Evolutionary conservation across 257 asterid species (phyloP), one percentile per base, ranked within the genome.

Genomic region (Petunia secreta): DNA sequence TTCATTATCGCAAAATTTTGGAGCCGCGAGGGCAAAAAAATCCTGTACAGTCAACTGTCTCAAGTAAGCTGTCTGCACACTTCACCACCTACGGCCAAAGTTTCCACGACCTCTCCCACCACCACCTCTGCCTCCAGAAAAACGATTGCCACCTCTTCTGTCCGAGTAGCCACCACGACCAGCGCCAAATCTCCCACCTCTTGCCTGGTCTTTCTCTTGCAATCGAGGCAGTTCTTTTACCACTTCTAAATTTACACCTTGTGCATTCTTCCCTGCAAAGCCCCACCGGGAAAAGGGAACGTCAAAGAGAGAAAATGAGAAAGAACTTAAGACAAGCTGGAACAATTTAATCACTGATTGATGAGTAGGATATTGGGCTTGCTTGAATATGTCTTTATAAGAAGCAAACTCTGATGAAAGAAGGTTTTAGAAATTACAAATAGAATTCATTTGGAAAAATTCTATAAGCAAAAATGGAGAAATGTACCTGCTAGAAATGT

Each of bases 131-230:
- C 88, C 81, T 10, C 80, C 57, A 2, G 84, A 84, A 77, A 86
- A 82, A 57, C 84, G 53, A 82, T 52, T 85, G 46, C 91, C 80
- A 6, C 91, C 80, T 60, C 85, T 75, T 36, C 89, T 67, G 13
- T 88, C 89, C 11, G 82, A 78, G 43, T 78, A 87, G 80, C 89
- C 76, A 44, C 86, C 62, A n/a, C 85, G 75, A 40, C 87, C 78
- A 16, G 86, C 78, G 6, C 90, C 90, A 79, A 83, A 93, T 80
- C 98, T 88, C 75, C 88, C 86, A 14, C 77, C 80, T 77, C 90
- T 85, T 3, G 86, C 36, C 74, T 75, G 90, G 44, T 92, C 98
- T 83, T 89, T 90, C 63, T 91, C 96, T 89, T 90, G 96, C 85
- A 96, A 85, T 6, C 50, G 82, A 8, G 99, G 99, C 83, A 96